These are phyloP conservation scores for Fusarium chlamydosporum DNA, from an alignment of 2,329 filamentous ascomycete genomes.

Conservation along the genomic window DNA sequence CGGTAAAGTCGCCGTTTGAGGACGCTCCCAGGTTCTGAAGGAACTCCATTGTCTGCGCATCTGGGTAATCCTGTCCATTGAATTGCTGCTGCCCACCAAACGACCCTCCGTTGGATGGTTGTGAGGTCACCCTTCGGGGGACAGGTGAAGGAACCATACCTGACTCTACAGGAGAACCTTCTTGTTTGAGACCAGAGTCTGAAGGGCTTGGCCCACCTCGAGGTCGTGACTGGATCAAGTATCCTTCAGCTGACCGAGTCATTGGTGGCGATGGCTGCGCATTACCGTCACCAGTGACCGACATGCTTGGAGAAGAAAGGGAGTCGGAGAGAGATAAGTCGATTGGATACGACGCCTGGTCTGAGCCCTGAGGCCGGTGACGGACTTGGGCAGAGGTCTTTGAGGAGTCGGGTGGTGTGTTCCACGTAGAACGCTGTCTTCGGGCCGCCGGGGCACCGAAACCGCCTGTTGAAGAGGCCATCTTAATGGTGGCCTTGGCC, in stretches of 20 bases:
- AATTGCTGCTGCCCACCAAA: constrained; percentile 55
- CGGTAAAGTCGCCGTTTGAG: constrained; percentile 53
- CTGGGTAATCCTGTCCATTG: constrained; percentile 60
- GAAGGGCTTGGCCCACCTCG: constrained; percentile 53
- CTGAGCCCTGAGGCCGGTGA: constrained; percentile 52
- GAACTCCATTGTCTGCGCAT: constrained; percentile 69
- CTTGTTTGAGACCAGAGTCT: constrained; percentile 51
- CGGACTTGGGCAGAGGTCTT: constrained; percentile 43
- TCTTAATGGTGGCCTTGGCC: constrained; percentile 94
- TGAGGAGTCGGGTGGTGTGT: constrained; percentile 49
- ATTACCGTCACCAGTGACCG: constrained; percentile 54
- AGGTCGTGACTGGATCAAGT: constrained; percentile 52
- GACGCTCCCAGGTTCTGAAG: constrained; percentile 61
- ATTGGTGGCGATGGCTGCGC: constrained; percentile 59
- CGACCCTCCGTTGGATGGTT: constrained; percentile 52
- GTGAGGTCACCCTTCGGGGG: constrained; percentile 56
- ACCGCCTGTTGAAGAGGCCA: constrained; percentile 89
- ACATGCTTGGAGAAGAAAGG: constrained; percentile 59
- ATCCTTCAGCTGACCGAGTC: constrained; percentile 53
- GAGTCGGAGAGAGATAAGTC: constrained; percentile 58
- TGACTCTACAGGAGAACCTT: constrained; percentile 57
- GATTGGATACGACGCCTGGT: constrained; percentile 54
- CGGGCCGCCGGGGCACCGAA: constrained; percentile 68
- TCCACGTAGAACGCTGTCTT: constrained; percentile 52
- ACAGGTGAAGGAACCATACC: constrained; percentile 62